Evolutionary conservation across 1,284 basidiomycete genomes (phyloP), one percentile per base, ranked within the genome.

Genomic region (Ganoderma lingzhi): DNA sequence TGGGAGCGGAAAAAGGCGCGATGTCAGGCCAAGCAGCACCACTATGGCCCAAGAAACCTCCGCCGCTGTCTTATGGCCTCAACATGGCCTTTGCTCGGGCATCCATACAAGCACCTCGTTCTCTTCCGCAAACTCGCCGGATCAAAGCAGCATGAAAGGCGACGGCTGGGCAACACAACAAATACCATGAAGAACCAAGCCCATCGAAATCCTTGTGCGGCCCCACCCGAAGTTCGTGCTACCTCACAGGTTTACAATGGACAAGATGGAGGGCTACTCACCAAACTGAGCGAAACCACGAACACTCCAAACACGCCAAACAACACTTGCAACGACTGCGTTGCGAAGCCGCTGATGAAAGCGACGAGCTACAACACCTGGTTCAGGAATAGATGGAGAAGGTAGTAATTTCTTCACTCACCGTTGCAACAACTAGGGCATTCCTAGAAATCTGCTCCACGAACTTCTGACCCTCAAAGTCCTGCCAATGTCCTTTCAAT

Each of bases 381-480:
- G 15, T 58, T 28, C 23, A 23, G 23, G 23, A 42, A 28, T 5
- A 35, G 6, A n/a, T 17, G 28, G 10, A 19, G 3, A 6, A 3
- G 2, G 15, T 28, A 41, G 58, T 19, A 51, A 53, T 19, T 9
- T 23, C 17, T 23, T 35, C 19, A 76, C 82, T 67, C 44, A 84
- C 79, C 8, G 82, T 81, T 4, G 79, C 70, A 12, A 70, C 77
- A 42, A 80, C 73, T 28, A 84, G 70, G 10, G 82, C 82, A 68
- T 86, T 76, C 39, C 84, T 84, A 42, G 84, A 76, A 39, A 91
- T 82, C 63, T 81, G 76, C 69, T 93, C 92, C 0, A 87, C 88
- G 32, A 82, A 76, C 70, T 85, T 86, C 76, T 94, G 92, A 1
- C 92, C 92, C 74, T 88, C 86, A 79, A 93, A 94, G 77, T 94